phyloP scores from a whole-genome alignment of 306 rosid species.

The Chamaecrista fasciculata region DNA sequence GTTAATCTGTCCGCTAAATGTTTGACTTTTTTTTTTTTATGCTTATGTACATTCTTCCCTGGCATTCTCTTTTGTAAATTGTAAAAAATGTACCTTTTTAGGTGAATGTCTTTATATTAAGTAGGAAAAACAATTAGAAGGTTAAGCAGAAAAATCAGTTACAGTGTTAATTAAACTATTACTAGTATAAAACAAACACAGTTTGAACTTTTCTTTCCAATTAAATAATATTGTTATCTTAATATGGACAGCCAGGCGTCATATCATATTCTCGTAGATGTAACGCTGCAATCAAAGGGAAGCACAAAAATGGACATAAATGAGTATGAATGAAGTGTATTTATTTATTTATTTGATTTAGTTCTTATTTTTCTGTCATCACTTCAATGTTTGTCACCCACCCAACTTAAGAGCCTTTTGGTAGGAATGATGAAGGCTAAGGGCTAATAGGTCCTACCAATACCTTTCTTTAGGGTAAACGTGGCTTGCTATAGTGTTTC shows the following conservation, averaged over 20 bases:
- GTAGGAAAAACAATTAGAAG: too few species aligned
- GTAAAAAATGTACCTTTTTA: too few species aligned
- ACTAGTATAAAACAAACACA: neutral
- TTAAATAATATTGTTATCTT: neutral
- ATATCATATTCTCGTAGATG: slow-evolving; percentile 34
- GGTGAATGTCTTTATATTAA: too few species aligned
- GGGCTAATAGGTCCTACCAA: neutral
- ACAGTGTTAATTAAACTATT: too few species aligned
- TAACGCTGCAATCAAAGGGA: slow-evolving; percentile 23
- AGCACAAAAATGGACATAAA: slow-evolving; percentile 8
- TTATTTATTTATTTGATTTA: neutral
- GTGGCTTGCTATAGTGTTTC: slow-evolving; percentile 6
- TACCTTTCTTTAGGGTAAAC: slow-evolving; percentile 17
- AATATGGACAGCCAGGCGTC: slow-evolving; percentile 15
- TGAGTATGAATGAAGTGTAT: neutral
- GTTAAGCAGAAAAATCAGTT: too few species aligned
- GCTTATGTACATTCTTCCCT: too few species aligned
- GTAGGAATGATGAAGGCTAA: neutral
- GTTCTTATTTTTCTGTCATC: slow-evolving; percentile 13
- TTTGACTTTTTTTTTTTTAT: too few species aligned
- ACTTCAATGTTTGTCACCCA: neutral
- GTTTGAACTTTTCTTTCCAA: neutral
- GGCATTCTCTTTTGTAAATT: too few species aligned
- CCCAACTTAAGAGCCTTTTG: neutral
- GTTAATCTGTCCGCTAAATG: too few species aligned